Base-by-base conservation (phyloP, 352 stramenopile species). In the Phytophthora tubulina region DNA sequence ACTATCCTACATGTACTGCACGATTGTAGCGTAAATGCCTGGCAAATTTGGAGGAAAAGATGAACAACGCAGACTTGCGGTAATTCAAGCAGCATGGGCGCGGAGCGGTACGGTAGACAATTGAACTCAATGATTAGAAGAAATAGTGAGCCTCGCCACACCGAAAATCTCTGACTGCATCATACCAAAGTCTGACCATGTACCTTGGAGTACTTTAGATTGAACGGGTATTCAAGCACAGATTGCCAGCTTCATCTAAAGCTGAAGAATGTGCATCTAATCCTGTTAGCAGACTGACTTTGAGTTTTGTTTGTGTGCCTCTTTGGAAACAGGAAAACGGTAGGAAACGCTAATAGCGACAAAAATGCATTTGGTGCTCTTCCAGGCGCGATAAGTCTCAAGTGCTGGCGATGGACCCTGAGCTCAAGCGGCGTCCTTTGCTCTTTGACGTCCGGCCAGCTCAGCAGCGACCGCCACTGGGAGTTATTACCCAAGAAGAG, bases 371-470 rank as follows among this genome's bases (percentile, higher is more conserved):
- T 51, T 32, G 21, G 45, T 42, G 9, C 9, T 38, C 32, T 49
- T 49, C 63, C n/a, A 58, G 39, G 50, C 32, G 61, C 50, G 7
- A 44, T 39, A 56, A 45, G 36, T 62, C 45, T 57, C 31, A 46
- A 73, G 44, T 50, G 41, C n/a, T 51, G 56, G 17, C 36, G 30
- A 91, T 91, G 83, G 75, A 83, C 30, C 67, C 88, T 56, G 85
- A 85, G 58, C 74, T 93, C 13, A 76, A 76, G 13, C 79, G 75
- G 48, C 83, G 84, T 8, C 80, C 85, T 21, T 54, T 85, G 42
- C 70, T 81, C 31, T 93, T 91, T 63, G 72, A 88, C 35, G 82
- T 92, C 9, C 72, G 83, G 11, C 74, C 66, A 36, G 72, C 76
- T 33, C 57, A 46, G 2, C 80, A 80, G 21, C 75, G 67, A 17